Evolutionary conservation across 768 basidiomycete species (phyloP).

Genomic region (Calocybe gangraenosa): DNA sequence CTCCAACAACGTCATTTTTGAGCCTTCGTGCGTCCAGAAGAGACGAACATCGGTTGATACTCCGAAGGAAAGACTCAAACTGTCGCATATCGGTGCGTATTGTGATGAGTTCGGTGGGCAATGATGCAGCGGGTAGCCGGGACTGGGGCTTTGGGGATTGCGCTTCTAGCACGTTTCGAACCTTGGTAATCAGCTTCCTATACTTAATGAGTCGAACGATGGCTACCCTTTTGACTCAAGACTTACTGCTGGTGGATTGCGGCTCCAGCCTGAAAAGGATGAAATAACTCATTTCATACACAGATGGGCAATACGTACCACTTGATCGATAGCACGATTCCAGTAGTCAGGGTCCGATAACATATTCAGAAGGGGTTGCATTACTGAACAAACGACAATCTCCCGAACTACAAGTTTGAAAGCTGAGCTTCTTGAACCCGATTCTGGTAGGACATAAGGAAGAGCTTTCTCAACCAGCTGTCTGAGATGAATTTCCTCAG

Average conservation of each 20-base stretch:
- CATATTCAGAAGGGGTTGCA: slow-evolving; percentile 91
- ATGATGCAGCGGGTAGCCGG: slow-evolving; percentile 29
- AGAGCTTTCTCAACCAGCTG: slow-evolving; percentile 67
- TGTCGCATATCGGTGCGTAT: slow-evolving; percentile 76
- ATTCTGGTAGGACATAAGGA: slow-evolving; percentile 69
- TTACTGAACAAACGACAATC: slow-evolving; percentile 73
- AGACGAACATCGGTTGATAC: slow-evolving; percentile 77
- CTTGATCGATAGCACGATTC: slow-evolving; percentile 90
- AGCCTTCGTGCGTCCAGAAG: slow-evolving; percentile 85
- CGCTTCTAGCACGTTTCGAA: slow-evolving; percentile 78
- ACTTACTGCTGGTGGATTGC: slow-evolving; percentile 48
- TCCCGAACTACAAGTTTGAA: slow-evolving; percentile 76
- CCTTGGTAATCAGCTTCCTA: slow-evolving; percentile 84
- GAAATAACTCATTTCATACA: background rate
- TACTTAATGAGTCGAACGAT: slow-evolving; percentile 7
- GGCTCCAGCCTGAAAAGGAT: slow-evolving; percentile 37
- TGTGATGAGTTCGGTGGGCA: slow-evolving; percentile 69
- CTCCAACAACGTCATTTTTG: slow-evolving; percentile 90
- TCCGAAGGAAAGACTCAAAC: slow-evolving; percentile 88
- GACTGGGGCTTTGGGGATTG: slow-evolving; percentile 59
- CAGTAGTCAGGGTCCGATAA: slow-evolving; percentile 95
- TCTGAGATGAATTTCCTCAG: slow-evolving; percentile 83
- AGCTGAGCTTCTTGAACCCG: slow-evolving; percentile 66
- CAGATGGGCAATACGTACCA: slow-evolving; percentile 48
- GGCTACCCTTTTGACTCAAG: background rate